A percentile compares a stretch with the other conserved stretches of the same genome.
Conservation (phyloP, 2,329 filamentous ascomycete species). For the Verticillium nonalfalfae region DNA sequence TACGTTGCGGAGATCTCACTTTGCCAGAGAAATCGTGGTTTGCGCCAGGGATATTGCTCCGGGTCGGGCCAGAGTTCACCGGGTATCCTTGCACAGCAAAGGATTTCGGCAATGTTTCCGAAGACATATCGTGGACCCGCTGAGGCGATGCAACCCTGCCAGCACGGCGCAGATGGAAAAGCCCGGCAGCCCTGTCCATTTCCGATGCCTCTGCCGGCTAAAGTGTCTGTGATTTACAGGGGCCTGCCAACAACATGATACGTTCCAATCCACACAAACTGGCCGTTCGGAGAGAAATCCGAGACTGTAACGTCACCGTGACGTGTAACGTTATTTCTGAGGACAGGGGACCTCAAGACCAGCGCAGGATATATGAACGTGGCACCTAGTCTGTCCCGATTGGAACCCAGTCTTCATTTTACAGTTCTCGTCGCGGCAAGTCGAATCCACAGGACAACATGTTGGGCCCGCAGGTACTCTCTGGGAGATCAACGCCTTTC, state of each 20-base stretch:
- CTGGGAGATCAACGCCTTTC: too few relatives aligned
- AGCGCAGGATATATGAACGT: background rate
- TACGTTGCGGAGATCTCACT: background rate
- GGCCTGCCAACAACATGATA: background rate
- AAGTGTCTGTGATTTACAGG: background rate
- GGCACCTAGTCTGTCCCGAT: background rate
- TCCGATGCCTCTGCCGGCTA: background rate
- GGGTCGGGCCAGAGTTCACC: background rate
- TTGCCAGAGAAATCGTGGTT: background rate
- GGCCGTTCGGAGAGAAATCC: background rate
- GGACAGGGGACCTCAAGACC: background rate
- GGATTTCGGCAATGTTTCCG: conserved; percentile 1
- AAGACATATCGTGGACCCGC: background rate
- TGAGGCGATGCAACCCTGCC: background rate
- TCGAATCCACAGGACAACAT: too few relatives aligned
- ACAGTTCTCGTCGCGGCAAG: too few relatives aligned
- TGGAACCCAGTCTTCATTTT: too few relatives aligned
- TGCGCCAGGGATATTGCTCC: background rate
- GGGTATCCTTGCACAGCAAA: conserved; percentile 2
- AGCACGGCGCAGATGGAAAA: background rate
- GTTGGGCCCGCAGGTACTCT: too few relatives aligned
- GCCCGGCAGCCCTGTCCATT: background rate
- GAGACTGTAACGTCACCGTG: background rate
- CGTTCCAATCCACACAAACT: background rate
- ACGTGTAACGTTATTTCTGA: background rate